Base-by-base conservation (phyloP, 2,329 filamentous ascomycete species). In the Sporothrix dimorphospora region DNA sequence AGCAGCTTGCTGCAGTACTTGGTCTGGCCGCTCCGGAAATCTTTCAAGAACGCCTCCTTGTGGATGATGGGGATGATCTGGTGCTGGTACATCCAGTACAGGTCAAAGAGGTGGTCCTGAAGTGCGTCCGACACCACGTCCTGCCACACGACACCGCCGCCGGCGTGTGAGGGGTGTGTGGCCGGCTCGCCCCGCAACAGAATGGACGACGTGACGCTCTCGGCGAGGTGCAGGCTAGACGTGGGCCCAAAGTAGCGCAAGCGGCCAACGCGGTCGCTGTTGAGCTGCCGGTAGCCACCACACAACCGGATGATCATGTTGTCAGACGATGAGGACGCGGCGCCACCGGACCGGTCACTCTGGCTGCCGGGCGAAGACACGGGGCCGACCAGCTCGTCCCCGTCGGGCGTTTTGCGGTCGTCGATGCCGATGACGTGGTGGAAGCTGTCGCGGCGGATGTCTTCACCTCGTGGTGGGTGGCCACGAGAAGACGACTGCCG, bases 1-100 rank as follows among this genome's bases (percentile, higher is more conserved):
- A 73, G 49, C 3, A 73, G 67, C 27, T 61, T 70, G 59, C 70
- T 73, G 66, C 72, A 72, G 51, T 72, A 72, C 6, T 53, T 53
- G 21, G 70, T 70, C 59, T 67, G 51, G 14, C 70, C 70, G 9
- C 47, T 72, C 38, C n/a, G 45, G 14, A 70, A 72, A 16, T 73
- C 72, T 9, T 63, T 70, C 14, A 72, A 24, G 19, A 73, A 73
- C 14, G 72, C 72, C 71, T 42, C 61, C 27, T 71, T 73, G 51
- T 73, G 69, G 6, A 73, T 45, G 7, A 73, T 69, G 5, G 72
- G 72, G 6, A 72, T 63, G 14, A 72, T 42, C 12, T 70, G 70
- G 45, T 73, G 68, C 16, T 72, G 40, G 24, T 72, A 63, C 12
- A 4, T 51, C 72, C 72, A 73, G 42, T 70, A 73, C 14, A 70